Evolutionary conservation across 2,329 filamentous ascomycete species (phyloP).

Genomic region (Aquanectria penicillioides): DNA sequence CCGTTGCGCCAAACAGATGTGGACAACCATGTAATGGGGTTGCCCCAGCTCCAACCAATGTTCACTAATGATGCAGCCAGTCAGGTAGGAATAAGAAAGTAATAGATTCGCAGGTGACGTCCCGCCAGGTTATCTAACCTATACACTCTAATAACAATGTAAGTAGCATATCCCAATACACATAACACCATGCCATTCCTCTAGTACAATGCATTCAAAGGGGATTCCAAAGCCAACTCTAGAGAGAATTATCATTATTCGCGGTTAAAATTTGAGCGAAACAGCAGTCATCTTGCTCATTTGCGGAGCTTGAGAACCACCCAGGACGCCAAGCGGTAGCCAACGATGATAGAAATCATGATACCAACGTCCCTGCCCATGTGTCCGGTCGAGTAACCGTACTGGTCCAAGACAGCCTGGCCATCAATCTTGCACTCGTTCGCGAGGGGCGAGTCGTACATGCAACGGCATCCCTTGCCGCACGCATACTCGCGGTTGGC

Average conservation of each 20-base stretch:
- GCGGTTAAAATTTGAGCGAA: background rate
- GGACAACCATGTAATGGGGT: too few relatives aligned
- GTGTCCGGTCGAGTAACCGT: constrained; percentile 74
- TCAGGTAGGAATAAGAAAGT: too few relatives aligned
- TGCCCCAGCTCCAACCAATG: too few relatives aligned
- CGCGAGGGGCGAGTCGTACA: constrained; percentile 69
- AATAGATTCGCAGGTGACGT: too few relatives aligned
- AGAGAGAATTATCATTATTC: background rate
- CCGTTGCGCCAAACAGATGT: too few relatives aligned
- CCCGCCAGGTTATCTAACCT: too few relatives aligned
- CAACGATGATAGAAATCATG: constrained; percentile 78
- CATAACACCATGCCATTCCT: too few relatives aligned
- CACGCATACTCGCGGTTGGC: constrained; percentile 66
- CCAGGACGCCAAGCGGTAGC: constrained; percentile 67
- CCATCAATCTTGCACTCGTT: constrained; percentile 75
- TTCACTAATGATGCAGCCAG: too few relatives aligned
- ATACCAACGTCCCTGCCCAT: constrained; percentile 83
- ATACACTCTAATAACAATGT: too few relatives aligned
- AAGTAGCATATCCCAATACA: too few relatives aligned
- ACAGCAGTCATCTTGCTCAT: constrained; percentile 4
- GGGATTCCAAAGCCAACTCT: too few relatives aligned
- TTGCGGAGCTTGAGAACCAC: constrained; percentile 58
- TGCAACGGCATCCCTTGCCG: constrained; percentile 67
- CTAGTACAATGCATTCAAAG: too few relatives aligned
- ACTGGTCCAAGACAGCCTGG: constrained; percentile 73